phyloP scores from a whole-genome alignment of 1,284 basidiomycete species.

The Trichosporon sp. region DNA sequence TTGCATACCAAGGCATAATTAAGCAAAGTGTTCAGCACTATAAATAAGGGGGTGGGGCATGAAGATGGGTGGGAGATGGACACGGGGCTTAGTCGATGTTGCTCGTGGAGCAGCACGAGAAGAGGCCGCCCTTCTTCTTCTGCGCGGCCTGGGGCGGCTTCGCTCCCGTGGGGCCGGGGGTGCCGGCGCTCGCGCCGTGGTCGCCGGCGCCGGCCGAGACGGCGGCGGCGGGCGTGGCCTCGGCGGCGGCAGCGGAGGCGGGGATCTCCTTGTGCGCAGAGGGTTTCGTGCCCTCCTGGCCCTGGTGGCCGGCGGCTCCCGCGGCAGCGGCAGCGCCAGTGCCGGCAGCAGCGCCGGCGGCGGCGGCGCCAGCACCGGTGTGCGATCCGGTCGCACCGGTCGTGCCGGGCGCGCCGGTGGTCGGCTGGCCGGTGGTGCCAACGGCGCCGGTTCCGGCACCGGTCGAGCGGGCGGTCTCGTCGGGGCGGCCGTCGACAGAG shows the following conservation, averaged over 20 bases:
- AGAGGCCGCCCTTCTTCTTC: slow-evolving; percentile 40
- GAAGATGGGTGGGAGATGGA: not conserved
- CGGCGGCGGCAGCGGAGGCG: not conserved
- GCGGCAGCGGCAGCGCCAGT: slow-evolving; percentile 13
- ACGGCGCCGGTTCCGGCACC: not conserved
- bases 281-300: slow-evolving; percentile 6
- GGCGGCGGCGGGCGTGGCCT: slow-evolving; percentile 3
- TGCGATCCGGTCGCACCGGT: not conserved
- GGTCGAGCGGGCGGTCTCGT: not conserved
- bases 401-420: not conserved
- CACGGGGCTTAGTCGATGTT: slow-evolving; percentile 25
- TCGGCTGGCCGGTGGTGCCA: not conserved
- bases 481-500: not conserved
- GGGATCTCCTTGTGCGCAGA: not conserved
- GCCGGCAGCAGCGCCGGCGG: slow-evolving; percentile 8
- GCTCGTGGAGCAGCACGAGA: slow-evolving; percentile 38
- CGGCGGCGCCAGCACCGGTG: not conserved
- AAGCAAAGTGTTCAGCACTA: not conserved
- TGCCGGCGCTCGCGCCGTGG: not conserved
- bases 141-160: slow-evolving; percentile 8
- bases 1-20: not conserved
- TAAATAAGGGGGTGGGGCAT: not conserved
- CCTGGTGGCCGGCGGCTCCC: slow-evolving; percentile 9
- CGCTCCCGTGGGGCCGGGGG: slow-evolving; percentile 7
- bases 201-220: slow-evolving; percentile 9